Percentiles rank a stretch among this genome's conserved stretches.
These are phyloP conservation scores for Suillus americanus DNA, from an alignment of 768 basidiomycete species.

Conservation along the genomic window DNA sequence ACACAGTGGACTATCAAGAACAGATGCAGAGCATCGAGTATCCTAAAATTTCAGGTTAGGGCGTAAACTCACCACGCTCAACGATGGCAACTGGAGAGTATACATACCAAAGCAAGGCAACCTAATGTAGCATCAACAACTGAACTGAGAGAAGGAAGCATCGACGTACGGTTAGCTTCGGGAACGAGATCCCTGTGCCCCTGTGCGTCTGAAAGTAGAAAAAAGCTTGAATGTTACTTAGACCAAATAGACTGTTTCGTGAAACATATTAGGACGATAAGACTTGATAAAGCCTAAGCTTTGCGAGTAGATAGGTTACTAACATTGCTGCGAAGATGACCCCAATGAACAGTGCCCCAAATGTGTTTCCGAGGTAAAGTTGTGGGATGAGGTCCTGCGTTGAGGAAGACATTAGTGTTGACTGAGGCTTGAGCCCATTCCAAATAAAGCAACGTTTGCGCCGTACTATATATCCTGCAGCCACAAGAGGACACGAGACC, in stretches of 20 bases:
- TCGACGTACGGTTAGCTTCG: neutral
- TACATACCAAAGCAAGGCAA: neutral
- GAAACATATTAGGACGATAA: neutral
- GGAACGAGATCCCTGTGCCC: neutral
- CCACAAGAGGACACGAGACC: neutral
- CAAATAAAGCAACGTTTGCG: no score
- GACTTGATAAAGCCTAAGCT: no score
- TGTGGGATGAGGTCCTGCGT: neutral
- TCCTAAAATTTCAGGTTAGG: neutral
- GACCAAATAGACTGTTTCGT: neutral
- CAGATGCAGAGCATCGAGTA: neutral
- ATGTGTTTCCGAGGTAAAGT: neutral
- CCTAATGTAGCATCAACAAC: neutral
- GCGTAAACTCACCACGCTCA: neutral
- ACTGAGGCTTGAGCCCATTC: neutral
- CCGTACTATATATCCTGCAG: slow-evolving; percentile 2
- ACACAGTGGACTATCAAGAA: neutral
- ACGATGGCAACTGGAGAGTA: neutral
- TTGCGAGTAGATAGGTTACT: neutral
- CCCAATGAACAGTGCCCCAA: neutral
- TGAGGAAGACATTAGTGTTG: neutral
- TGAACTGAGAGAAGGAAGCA: neutral
- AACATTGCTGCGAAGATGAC: neutral
- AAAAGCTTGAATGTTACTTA: slow-evolving; percentile 1
- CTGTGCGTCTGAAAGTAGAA: slow-evolving; percentile 1